Conservation (phyloP, 768 basidiomycete genomes). For the Termitomyces sp. region DNA sequence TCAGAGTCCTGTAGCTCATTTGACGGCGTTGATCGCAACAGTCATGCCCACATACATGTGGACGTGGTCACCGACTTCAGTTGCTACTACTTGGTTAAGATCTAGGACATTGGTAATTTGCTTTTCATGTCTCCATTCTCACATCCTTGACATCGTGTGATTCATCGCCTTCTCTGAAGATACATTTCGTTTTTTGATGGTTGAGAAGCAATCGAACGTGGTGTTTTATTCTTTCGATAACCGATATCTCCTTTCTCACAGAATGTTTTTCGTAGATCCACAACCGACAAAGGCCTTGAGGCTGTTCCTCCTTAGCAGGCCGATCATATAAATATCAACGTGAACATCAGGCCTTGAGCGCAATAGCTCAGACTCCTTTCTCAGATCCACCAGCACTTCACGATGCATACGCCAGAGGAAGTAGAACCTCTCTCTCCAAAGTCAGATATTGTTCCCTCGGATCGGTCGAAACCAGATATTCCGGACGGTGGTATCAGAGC, state of each 20-base stretch:
- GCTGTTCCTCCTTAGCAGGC: background rate
- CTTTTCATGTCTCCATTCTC: background rate
- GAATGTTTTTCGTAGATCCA: background rate
- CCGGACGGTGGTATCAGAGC: slow-evolving; percentile 8
- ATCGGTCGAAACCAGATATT: background rate
- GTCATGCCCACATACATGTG: background rate
- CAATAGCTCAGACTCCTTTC: background rate
- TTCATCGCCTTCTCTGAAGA: background rate
- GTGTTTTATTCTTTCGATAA: background rate
- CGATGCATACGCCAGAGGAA: background rate
- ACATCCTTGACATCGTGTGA: background rate
- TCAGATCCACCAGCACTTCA: background rate
- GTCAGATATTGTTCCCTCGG: background rate
- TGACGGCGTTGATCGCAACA: slow-evolving; percentile 2
- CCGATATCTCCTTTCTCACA: background rate
- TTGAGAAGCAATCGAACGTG: background rate
- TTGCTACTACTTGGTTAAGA: background rate
- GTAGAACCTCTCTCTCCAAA: background rate
- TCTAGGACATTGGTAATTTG: background rate
- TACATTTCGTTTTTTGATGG: background rate
- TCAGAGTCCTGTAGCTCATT: background rate
- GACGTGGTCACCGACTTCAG: background rate
- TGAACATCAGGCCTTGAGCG: background rate
- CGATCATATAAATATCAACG: background rate
- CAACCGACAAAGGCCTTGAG: background rate